Evolutionary conservation across 73 alveolate species (phyloP), one percentile per base, ranked within the genome.

Genomic region (Tetrahymena elliotti): DNA sequence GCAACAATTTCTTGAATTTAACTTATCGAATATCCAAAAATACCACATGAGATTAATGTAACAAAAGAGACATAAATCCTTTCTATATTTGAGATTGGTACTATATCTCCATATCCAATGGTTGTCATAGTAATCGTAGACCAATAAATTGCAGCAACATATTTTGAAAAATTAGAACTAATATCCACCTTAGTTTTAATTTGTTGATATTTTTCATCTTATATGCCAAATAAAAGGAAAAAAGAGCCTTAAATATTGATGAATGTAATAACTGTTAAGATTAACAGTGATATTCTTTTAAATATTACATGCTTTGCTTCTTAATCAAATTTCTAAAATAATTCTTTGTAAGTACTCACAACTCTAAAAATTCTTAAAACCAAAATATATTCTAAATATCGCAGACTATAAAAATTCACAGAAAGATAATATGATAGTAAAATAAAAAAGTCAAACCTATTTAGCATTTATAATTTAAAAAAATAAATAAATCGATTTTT

Each of bases 81-180:
- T 96, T 98, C 99, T 52, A 93, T 93, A 33, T 98, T 93, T 12
- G 98, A 97, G 11, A 95, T 96, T 22, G 99, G 98, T 36, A 83
- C 95, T 0, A 97, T 95, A 47, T 98, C 99, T 12, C 99, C 99
- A 94, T 97, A 98, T 18, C 99, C 99, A 9, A 97, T 97, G 1
- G 99, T 97, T 35, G 96, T 95, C 84, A 97, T 96, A 0, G 98
- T 98, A 33, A 97, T 97, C 15, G 96, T 38, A 31, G 98, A 97
- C 98, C 98, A 98, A 84, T 98, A 98, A 27, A 98, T n/a, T 20
- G 98, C 94, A 16, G 93, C 92, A 11, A 97, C 93, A 95, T 98
- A 98, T 35, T 88, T 2, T 8, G 84, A 54, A 1, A 54, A 31
- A 31, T 1, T 5, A 3, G 84, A n/a, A 54, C 20, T 35, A 13